Conservation (phyloP, 176 grass and related monocot genomes). For the Cenchrus fungigraminus region DNA sequence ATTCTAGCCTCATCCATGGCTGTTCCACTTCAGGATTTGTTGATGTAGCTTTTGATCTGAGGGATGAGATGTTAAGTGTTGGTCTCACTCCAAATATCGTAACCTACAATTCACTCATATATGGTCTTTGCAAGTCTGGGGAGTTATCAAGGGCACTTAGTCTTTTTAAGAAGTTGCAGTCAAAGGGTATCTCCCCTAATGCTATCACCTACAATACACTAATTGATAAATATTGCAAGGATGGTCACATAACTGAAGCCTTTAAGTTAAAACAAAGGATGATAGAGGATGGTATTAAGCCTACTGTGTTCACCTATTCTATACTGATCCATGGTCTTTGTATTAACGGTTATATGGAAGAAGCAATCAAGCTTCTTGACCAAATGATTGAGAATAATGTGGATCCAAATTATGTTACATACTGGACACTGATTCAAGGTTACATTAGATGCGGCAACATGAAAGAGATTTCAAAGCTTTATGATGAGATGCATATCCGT, state of each 20-base stretch:
- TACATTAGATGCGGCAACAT: slow-evolving; percentile 77
- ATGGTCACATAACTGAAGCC: slow-evolving; percentile 75
- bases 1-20: slow-evolving; percentile 86
- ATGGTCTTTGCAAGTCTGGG: slow-evolving; percentile 89
- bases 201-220: slow-evolving; percentile 84
- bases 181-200: slow-evolving; percentile 68
- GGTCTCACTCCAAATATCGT: slow-evolving; percentile 69
- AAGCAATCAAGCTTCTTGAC: slow-evolving; percentile 85
- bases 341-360: slow-evolving; percentile 83
- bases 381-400: slow-evolving; percentile 94
- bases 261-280: slow-evolving; percentile 94
- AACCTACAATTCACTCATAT: slow-evolving; percentile 92
- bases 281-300: slow-evolving; percentile 74
- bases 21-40: slow-evolving; percentile 67
- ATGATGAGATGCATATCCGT: slow-evolving; percentile 80
- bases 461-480: slow-evolving; percentile 78
- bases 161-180: slow-evolving; percentile 78
- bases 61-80: slow-evolving; percentile 66
- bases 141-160: slow-evolving; percentile 71
- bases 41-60: slow-evolving; percentile 75
- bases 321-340: slow-evolving; percentile 93
- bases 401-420: slow-evolving; percentile 91
- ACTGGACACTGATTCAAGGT: slow-evolving; percentile 79
- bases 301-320: slow-evolving; percentile 84
- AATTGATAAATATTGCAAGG: slow-evolving; percentile 82